These are phyloP conservation scores for Cantharellus cinnabarinus DNA, from an alignment of 768 basidiomycete genomes.

Conservation along the genomic window DNA sequence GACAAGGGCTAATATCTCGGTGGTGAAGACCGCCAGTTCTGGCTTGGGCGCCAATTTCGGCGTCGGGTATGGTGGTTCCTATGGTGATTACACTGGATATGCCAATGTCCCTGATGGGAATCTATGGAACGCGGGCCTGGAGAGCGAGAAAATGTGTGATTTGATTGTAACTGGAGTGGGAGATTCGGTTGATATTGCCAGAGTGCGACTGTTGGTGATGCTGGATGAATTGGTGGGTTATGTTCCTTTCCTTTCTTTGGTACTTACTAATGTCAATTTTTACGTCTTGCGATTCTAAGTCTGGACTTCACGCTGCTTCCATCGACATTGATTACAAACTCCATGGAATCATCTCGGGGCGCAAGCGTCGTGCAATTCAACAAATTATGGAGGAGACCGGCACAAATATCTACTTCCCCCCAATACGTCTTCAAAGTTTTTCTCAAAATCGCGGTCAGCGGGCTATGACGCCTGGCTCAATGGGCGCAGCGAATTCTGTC, in stretches of 20 bases:
- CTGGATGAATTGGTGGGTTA: slow-evolving; percentile 75
- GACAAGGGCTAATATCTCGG: slow-evolving; percentile 83
- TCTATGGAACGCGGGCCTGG: slow-evolving; percentile 40
- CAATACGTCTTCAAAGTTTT: slow-evolving; percentile 59
- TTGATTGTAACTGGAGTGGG: slow-evolving; percentile 70
- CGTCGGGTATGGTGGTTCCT: not conserved
- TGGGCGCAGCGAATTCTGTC: not conserved
- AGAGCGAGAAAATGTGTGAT: slow-evolving; percentile 87
- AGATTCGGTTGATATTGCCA: slow-evolving; percentile 78
- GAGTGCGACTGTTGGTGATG: slow-evolving; percentile 80
- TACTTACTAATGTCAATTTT: not conserved
- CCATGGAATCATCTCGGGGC: slow-evolving; percentile 75
- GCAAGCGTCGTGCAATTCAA: slow-evolving; percentile 72
- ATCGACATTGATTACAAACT: slow-evolving; percentile 92
- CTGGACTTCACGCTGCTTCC: slow-evolving; percentile 68
- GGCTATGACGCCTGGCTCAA: not conserved
- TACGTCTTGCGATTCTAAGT: slow-evolving; percentile 6
- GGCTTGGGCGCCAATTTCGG: not conserved
- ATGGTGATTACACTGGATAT: not conserved
- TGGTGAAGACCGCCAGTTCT: slow-evolving; percentile 59
- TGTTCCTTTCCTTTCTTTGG: not conserved
- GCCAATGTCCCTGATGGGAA: not conserved
- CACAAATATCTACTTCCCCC: slow-evolving; percentile 90
- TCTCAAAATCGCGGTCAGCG: not conserved
- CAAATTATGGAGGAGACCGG: slow-evolving; percentile 92